Conservation (phyloP, 257 asterid species). For the Jasminum sambac region DNA sequence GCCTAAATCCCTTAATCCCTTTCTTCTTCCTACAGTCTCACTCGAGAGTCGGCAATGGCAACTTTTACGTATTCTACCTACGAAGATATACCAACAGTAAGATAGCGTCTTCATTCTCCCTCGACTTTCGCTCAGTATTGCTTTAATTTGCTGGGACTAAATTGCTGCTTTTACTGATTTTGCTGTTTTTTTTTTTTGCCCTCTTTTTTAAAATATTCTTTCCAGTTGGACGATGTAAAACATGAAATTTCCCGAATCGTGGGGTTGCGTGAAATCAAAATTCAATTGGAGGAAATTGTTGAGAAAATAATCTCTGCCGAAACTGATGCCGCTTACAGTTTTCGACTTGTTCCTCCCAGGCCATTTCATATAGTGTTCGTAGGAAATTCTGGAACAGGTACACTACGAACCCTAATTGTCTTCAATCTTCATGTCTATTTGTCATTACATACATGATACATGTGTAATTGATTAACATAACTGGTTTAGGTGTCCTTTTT, state of each 20-base stretch:
- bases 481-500: not conserved
- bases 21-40: not conserved
- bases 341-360: conserved; percentile 52
- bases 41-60: not conserved
- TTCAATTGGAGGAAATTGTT: conserved; percentile 39
- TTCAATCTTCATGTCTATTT: not conserved
- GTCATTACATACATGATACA: not conserved
- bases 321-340: conserved; percentile 37
- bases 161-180: no score
- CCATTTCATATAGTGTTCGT: conserved; percentile 59
- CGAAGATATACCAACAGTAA: not conserved
- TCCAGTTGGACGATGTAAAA: conserved; percentile 46
- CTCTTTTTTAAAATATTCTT: not conserved
- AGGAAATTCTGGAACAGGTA: conserved; percentile 53
- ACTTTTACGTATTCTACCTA: not conserved
- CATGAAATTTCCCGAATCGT: conserved; percentile 40
- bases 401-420: not conserved
- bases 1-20: no score
- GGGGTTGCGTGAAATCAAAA: conserved; percentile 42
- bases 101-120: not conserved
- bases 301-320: conserved; percentile 39
- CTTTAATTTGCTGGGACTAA: not conserved
- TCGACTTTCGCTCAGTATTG: not conserved
- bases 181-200: not conserved
- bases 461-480: not conserved